Evolutionary conservation across 768 basidiomycete species (phyloP), one percentile per base, ranked within the genome.

Genomic region (Leccinum arenicola): DNA sequence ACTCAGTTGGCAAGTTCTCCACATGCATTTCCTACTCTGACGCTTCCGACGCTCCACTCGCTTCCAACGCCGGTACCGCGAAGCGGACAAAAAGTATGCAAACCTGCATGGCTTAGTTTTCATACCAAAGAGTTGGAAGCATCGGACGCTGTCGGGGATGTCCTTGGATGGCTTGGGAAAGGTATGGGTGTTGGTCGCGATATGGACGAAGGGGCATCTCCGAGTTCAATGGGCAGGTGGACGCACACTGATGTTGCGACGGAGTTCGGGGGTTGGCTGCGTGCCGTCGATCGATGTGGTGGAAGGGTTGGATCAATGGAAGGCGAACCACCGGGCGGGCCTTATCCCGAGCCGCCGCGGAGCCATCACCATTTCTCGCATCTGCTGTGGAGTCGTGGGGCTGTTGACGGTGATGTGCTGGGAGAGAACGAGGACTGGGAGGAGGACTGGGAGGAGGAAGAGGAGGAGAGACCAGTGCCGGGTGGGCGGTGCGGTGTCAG

Each of bases 1-100:
- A 84, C 82, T 82, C 83, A 60, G 31, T 55, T 84, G 53, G 80
- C 85, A 68, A 88, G 86, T 63, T 65, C 68, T 1, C 91, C 92
- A 0, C 89, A 98, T 71, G 84, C 86, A n/a, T 95, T 98, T 71
- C 89, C 95, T 60, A 76, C 93, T 6, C 72, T 92, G 17, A 80
- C 91, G 2, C 75, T 95, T n/a, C 90, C 92, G 0, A 87, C 89
- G 0, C 77, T 97, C n/a, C 88, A 95, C 67, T 82, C 87, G 4
- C 81, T 99, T 3, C 97, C 97, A 0, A 84, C 85, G 1, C 97
- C 97, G 6, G 93, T 97, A 10, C 78, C 82, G 3, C 80, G 93
- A 35, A 83, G 78, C 2, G 82, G 81, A 10, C 97, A 98, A 71
- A 94, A 91, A 66, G 76, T 92, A 12, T 86, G 80, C 76, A 98